These are phyloP conservation scores for Colletotrichum sp. DNA, from an alignment of 2,329 filamentous ascomycete genomes.

Conservation along the genomic window DNA sequence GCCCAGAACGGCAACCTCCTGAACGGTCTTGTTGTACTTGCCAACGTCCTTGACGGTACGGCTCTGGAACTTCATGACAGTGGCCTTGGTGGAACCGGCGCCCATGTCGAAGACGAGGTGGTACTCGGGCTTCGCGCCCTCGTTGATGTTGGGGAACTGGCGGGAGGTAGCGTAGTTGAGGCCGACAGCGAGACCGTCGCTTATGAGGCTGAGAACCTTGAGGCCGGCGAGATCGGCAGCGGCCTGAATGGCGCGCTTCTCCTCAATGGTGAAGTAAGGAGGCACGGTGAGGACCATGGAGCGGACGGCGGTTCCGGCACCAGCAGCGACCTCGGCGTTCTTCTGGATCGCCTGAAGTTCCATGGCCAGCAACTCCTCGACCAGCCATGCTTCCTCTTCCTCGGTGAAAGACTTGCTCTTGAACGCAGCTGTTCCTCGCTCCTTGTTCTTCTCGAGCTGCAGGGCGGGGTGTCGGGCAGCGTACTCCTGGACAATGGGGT, in stretches of 20 bases:
- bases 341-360: conserved; percentile 88
- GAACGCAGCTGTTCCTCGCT: conserved; percentile 77
- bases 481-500: conserved; percentile 72
- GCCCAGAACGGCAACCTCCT: conserved; percentile 90
- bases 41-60: conserved; percentile 89
- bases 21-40: conserved; percentile 94
- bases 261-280: conserved; percentile 86
- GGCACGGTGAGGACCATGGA: conserved; percentile 91
- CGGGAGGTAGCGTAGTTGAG: conserved; percentile 93
- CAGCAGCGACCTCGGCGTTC: conserved; percentile 86
- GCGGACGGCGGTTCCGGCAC: conserved; percentile 73
- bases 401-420: conserved; percentile 72
- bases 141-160: conserved; percentile 83
- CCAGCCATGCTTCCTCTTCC: conserved; percentile 71
- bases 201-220: conserved; percentile 83
- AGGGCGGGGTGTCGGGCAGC: conserved; percentile 79
- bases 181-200: conserved; percentile 89
- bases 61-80: conserved; percentile 87
- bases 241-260: conserved; percentile 84
- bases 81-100: conserved; percentile 90
- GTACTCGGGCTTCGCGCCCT: conserved; percentile 86
- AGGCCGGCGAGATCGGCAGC: conserved; percentile 89
- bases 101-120: conserved; percentile 98
- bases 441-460: conserved; percentile 64
- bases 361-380: conserved; percentile 97